Evolutionary conservation across 164 flowering plant genomes (phyloP), one percentile per base, ranked within the genome.

Genomic region (Kalanchoe fedtschenkoi): DNA sequence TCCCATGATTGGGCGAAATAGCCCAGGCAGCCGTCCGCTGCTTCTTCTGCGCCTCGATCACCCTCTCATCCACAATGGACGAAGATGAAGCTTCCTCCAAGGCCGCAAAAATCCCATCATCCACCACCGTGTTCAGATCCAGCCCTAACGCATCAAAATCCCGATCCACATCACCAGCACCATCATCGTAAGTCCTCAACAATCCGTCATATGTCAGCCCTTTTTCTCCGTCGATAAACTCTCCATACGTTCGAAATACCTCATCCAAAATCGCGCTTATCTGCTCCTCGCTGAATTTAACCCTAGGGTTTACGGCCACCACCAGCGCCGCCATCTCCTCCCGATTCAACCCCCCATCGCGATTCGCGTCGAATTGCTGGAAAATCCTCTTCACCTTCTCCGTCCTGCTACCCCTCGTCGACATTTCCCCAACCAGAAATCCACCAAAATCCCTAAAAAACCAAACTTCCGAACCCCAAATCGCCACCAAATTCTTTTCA

Each of bases 81-180:
- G 95, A 83, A 15, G 96, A 83, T 15, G 89, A 82, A 22, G 80
- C 88, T 53, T 77, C 88, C 2, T 80, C 75, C 3, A 55, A 66
- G 22, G 59, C 53, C 1, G 75, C 65, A 17, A 58, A 53, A 2
- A 71, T 75, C 15, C 60, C 67, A 35, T 34, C 43, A 16, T 77
- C 62, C n/a, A 71, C 65, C 16, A 72, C 71, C 6, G 57, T 41
- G 51, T 59, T 72, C 57, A 88, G 75, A 60, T 86, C 86, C 9
- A 89, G 70, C 24, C 81, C 84, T 0, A 89, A 78, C 2, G 99
- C 97, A 17, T 95, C 97, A 53, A 91, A 95, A 69, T 95, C 99
- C 1, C 97, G 79, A 70, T 95, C 97, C 30, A 95, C 99, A 51
- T 95, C 99, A 1, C 99, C 99, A 30, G 99, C 99, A 0, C 99